phyloP scores from a whole-genome alignment of 176 grass and related monocot genomes.

The Zea mays region DNA sequence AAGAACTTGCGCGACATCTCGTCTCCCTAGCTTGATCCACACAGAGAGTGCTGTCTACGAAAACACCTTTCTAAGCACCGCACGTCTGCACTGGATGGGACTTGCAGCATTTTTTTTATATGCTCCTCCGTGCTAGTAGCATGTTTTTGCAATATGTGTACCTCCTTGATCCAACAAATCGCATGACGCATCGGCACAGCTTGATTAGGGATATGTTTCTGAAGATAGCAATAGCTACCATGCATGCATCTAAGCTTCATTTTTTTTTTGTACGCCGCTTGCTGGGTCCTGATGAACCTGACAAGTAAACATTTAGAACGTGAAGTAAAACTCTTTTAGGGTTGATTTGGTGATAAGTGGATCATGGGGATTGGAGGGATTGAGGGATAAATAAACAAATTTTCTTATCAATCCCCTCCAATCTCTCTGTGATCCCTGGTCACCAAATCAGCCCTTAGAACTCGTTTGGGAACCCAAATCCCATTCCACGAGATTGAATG shows the following conservation, averaged over 20 bases:
- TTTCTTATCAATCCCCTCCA: too few relatives aligned
- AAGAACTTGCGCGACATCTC: neutral
- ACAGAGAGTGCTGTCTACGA: slow-evolving; percentile 31
- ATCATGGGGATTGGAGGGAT: too few relatives aligned
- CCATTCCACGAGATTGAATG: too few relatives aligned
- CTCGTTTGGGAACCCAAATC: too few relatives aligned
- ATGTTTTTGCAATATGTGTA: neutral
- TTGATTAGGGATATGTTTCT: neutral
- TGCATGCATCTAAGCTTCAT: neutral
- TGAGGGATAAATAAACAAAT: too few relatives aligned
- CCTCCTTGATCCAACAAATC: neutral
- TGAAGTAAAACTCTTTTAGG: too few relatives aligned
- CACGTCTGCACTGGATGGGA: neutral
- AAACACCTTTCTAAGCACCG: neutral
- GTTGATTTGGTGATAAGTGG: too few relatives aligned
- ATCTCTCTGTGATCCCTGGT: too few relatives aligned
- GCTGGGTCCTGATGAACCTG: neutral
- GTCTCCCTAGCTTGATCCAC: slow-evolving; percentile 6
- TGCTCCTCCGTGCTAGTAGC: neutral
- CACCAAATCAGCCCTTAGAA: too few relatives aligned
- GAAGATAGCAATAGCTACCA: neutral
- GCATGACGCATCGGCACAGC: neutral
- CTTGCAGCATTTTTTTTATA: neutral
- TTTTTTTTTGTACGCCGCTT: too few relatives aligned
- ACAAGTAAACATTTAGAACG: too few relatives aligned